phyloP scores from a whole-genome alignment of 306 rosid genomes.

The Cicer yamashitae region DNA sequence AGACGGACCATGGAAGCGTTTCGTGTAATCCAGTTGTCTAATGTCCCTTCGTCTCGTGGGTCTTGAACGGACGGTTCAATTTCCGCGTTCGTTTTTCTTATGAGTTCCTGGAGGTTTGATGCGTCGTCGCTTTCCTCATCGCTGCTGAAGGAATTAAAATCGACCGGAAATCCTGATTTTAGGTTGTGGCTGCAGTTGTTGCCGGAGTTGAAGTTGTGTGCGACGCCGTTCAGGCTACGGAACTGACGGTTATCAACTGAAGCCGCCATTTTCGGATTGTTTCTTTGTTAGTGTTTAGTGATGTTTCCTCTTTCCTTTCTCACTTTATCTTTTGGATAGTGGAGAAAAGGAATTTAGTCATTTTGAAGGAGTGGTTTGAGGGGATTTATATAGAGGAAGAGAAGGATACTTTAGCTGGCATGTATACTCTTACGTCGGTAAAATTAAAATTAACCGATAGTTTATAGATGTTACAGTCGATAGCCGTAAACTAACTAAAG shows the following conservation, averaged over 20 bases:
- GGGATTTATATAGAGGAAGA: constrained; percentile 15
- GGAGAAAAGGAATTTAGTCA: constrained; percentile 23
- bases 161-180: constrained; percentile 30
- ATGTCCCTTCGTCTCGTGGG: constrained; percentile 65
- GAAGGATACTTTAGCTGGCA: background rate
- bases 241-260: constrained; percentile 64
- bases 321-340: background rate
- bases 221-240: constrained; percentile 53
- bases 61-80: constrained; percentile 62
- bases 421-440: too few species aligned
- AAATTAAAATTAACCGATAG: too few species aligned
- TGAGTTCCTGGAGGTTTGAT: constrained; percentile 29
- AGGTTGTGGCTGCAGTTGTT: constrained; percentile 40
- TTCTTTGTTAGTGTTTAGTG: background rate
- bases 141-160: constrained; percentile 47
- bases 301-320: background rate
- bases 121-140: constrained; percentile 55
- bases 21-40: constrained; percentile 70
- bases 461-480: too few species aligned
- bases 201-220: constrained; percentile 42
- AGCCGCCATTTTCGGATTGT: constrained; percentile 58
- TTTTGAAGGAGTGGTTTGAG: background rate
- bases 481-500: too few species aligned
- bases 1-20: constrained; percentile 73
- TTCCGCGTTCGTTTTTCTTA: constrained; percentile 51